These are phyloP conservation scores for Holtermannia corniformis DNA, from an alignment of 768 basidiomycete genomes.

Conservation along the genomic window DNA sequence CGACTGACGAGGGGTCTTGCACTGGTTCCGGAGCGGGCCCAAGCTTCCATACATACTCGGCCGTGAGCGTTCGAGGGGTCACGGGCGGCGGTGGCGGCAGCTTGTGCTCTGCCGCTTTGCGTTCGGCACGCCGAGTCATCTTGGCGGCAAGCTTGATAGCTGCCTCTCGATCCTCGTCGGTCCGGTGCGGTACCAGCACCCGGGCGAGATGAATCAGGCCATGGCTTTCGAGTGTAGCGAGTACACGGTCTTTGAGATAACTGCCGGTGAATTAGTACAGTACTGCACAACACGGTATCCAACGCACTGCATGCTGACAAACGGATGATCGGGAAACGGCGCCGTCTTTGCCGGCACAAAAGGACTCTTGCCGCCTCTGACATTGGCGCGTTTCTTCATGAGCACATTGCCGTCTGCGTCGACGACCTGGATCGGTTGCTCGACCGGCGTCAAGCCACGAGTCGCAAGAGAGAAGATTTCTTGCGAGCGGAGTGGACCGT, in stretches of 20 bases:
- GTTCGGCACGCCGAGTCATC: slow-evolving; percentile 11
- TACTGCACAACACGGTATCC: no score
- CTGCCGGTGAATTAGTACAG: slow-evolving; percentile 6
- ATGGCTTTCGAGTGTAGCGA: slow-evolving; percentile 20
- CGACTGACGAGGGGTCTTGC: neutral
- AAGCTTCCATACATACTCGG: slow-evolving; percentile 15
- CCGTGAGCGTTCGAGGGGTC: slow-evolving; percentile 4
- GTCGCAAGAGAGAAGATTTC: slow-evolving; percentile 20
- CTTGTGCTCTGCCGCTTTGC: slow-evolving; percentile 7
- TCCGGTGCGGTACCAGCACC: slow-evolving; percentile 10
- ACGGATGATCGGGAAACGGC: slow-evolving; percentile 30
- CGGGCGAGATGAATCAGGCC: slow-evolving; percentile 19
- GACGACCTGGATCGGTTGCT: slow-evolving; percentile 14
- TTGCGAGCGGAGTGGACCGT: slow-evolving; percentile 7
- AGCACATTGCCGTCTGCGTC: slow-evolving; percentile 14
- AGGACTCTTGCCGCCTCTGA: slow-evolving; percentile 20
- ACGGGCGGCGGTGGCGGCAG: slow-evolving; percentile 8
- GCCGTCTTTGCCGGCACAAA: slow-evolving; percentile 24
- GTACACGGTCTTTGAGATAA: slow-evolving; percentile 22
- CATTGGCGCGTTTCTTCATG: slow-evolving; percentile 27
- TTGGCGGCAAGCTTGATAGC: slow-evolving; percentile 14
- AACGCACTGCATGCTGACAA: slow-evolving; percentile 26
- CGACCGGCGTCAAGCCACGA: slow-evolving; percentile 8
- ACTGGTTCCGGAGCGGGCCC: slow-evolving; percentile 1
- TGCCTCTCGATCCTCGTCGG: slow-evolving; percentile 18